phyloP scores from a whole-genome alignment of 352 stramenopile genomes.

The Stramenopiles sp. region DNA sequence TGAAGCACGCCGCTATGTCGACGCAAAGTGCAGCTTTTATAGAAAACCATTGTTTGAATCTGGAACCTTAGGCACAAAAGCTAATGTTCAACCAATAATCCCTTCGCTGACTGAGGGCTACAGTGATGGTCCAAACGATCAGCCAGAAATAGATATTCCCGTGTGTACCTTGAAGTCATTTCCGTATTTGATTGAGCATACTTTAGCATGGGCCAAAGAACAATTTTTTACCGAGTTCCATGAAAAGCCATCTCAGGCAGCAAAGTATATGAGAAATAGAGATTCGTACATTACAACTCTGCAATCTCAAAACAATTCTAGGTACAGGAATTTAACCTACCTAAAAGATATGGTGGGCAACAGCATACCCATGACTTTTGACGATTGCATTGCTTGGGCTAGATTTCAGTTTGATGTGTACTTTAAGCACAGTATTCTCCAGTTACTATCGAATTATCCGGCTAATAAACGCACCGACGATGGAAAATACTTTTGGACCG shows the following conservation, averaged over 20 bases:
- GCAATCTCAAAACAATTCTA: slow-evolving; percentile 86
- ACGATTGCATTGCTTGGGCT: slow-evolving; percentile 93
- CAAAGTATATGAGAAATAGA: slow-evolving; percentile 58
- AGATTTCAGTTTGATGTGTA: slow-evolving; percentile 89
- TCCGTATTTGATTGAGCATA: slow-evolving; percentile 97
- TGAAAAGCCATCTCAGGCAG: slow-evolving; percentile 83
- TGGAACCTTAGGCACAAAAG: slow-evolving; percentile 95
- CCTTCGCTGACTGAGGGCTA: slow-evolving; percentile 73
- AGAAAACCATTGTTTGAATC: slow-evolving; percentile 92
- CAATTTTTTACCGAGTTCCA: slow-evolving; percentile 98
- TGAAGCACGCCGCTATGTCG: slow-evolving; percentile 91
- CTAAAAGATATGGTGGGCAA: slow-evolving; percentile 75
- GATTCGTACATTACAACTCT: slow-evolving; percentile 25
- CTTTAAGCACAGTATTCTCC: slow-evolving; percentile 91
- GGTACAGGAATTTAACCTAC: slow-evolving; percentile 70
- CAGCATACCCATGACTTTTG: slow-evolving; percentile 65
- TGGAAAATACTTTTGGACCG: slow-evolving; percentile 95
- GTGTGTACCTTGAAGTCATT: slow-evolving; percentile 99
- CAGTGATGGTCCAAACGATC: slow-evolving; percentile 73
- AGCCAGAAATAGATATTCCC: slow-evolving; percentile 95
- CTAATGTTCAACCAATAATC: slow-evolving; percentile 78
- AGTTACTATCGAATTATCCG: slow-evolving; percentile 93
- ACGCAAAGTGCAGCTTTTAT: slow-evolving; percentile 79
- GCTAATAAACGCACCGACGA: slow-evolving; percentile 64
- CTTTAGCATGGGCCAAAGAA: slow-evolving; percentile 91